Conservation (phyloP, 2,329 filamentous ascomycete species). For the Claviceps quebecensis region DNA sequence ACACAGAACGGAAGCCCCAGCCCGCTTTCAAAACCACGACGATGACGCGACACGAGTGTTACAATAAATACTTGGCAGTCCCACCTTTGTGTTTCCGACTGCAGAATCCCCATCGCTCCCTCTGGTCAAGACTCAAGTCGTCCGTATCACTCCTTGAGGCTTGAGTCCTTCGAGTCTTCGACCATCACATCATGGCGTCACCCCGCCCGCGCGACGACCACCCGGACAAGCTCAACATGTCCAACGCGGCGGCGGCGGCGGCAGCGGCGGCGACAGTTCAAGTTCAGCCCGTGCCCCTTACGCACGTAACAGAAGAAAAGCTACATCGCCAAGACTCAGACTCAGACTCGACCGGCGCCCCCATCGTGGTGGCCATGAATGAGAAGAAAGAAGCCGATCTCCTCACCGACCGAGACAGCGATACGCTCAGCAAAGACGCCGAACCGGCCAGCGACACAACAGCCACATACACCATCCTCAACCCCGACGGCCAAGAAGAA, state of each 20-base stretch:
- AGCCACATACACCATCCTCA: slow-evolving; percentile 8
- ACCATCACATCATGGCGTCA: not conserved
- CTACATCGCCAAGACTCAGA: not conserved
- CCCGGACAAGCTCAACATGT: not conserved
- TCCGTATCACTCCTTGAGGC: too few relatives aligned
- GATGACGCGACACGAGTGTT: too few relatives aligned
- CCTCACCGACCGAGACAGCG: not conserved
- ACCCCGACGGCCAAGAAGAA: slow-evolving; percentile 13
- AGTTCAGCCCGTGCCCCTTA: not conserved
- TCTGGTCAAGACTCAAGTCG: too few relatives aligned
- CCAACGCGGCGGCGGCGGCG: not conserved
- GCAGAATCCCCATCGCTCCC: too few relatives aligned
- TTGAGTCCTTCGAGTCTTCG: not conserved
- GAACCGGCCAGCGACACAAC: slow-evolving; percentile 3
- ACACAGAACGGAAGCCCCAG: too few relatives aligned
- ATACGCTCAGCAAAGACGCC: slow-evolving; percentile 3
- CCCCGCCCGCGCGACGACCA: not conserved
- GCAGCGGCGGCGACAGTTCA: not conserved
- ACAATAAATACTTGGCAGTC: too few relatives aligned
- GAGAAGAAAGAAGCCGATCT: not conserved
- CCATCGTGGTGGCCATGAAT: slow-evolving; percentile 22
- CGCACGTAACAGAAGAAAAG: not conserved
- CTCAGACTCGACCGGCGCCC: not conserved
- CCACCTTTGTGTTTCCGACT: too few relatives aligned
- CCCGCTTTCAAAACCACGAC: too few relatives aligned